Evolutionary conservation across 345 rosid species (phyloP).

Genomic region (Reutealis trisperma): DNA sequence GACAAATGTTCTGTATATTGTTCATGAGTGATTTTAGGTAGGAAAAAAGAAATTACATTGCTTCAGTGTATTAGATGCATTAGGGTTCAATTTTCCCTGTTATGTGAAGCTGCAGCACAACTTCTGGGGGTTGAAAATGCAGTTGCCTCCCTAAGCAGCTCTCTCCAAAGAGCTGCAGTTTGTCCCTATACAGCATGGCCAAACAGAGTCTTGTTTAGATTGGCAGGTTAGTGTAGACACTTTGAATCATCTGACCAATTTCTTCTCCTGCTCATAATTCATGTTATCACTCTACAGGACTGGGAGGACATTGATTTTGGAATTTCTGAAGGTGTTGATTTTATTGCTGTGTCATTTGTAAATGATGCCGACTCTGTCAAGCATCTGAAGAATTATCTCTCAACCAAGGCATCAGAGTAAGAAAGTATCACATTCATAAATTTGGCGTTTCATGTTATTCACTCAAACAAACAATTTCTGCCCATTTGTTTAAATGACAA

Average conservation of each 20-base stretch:
- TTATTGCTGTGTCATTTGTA: slow-evolving; percentile 66
- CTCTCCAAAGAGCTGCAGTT: not conserved
- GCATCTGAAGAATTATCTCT: slow-evolving; percentile 53
- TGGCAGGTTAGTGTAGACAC: not conserved
- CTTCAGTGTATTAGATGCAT: not conserved
- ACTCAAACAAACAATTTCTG: not conserved
- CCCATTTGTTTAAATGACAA: not conserved
- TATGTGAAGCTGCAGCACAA: not conserved
- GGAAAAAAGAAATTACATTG: not conserved
- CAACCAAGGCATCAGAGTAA: slow-evolving; percentile 56
- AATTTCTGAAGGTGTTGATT: slow-evolving; percentile 63
- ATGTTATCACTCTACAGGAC: slow-evolving; percentile 37
- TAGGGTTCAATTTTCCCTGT: not conserved
- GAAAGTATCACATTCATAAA: slow-evolving; percentile 8
- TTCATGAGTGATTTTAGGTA: not conserved
- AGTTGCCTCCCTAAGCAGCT: not conserved
- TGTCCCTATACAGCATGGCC: not conserved
- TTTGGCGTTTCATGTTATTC: not conserved
- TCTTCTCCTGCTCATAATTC: not conserved
- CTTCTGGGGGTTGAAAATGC: not conserved
- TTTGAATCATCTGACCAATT: not conserved
- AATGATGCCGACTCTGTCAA: slow-evolving; percentile 52
- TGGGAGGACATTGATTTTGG: slow-evolving; percentile 70
- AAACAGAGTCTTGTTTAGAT: not conserved
- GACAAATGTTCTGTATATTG: not conserved